A percentile compares a stretch with the other conserved stretches of the same genome.
These are phyloP conservation scores for Colletotrichum coccodes DNA, from an alignment of 2,329 filamentous ascomycete genomes.

Conservation along the genomic window DNA sequence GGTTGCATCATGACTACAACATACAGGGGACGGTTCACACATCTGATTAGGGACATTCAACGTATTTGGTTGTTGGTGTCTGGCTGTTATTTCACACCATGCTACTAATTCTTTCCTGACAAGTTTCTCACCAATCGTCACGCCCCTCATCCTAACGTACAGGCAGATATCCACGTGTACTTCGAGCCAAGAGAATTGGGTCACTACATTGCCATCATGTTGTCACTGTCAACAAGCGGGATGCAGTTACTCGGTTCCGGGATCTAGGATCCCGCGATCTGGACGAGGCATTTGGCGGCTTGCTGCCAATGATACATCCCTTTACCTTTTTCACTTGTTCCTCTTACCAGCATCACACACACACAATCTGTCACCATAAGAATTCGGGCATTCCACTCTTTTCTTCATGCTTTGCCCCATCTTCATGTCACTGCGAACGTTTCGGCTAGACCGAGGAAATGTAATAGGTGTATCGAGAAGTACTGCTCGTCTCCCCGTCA, in stretches of 20 bases:
- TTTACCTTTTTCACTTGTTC: background rate
- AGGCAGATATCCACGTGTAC: background rate
- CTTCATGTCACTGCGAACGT: background rate
- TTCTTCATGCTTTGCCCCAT: background rate
- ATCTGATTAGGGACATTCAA: background rate
- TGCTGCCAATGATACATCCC: background rate
- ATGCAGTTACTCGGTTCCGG: background rate
- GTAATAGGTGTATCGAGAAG: background rate
- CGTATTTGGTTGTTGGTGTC: background rate
- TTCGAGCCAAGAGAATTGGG: background rate
- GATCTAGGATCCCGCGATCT: background rate
- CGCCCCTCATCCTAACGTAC: background rate
- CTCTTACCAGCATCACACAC: background rate
- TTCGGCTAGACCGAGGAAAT: background rate
- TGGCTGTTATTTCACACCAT: background rate
- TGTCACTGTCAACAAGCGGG: background rate
- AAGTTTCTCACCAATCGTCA: background rate
- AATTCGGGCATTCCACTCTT: background rate
- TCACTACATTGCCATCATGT: too few species aligned
- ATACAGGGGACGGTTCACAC: conserved; percentile 1
- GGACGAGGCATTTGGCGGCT: too few species aligned
- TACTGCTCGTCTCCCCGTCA: background rate
- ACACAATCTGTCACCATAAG: background rate
- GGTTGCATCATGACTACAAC: conserved; percentile 1
- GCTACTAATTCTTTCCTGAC: background rate